Percentiles rank a stretch among this genome's conserved stretches.
Evolutionary conservation across 2,329 filamentous ascomycete species (phyloP).

Genomic region (Colletotrichum sp.): DNA sequence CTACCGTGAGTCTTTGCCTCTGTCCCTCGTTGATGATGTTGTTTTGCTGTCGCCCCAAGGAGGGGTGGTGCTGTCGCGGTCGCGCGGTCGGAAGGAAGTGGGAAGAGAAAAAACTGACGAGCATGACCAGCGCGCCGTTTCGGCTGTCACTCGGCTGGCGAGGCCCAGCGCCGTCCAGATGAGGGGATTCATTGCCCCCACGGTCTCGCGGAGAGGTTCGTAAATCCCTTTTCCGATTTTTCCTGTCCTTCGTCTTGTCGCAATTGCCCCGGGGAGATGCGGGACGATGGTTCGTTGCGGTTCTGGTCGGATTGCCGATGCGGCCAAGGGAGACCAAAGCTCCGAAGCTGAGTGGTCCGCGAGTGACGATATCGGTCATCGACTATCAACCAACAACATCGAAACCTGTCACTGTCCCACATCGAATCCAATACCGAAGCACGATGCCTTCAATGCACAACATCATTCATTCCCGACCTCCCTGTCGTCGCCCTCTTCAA

Average conservation of each 20-base stretch:
- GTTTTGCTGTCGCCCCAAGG: neutral
- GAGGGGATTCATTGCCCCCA: conserved; percentile 65
- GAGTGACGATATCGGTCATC: conserved; percentile 1
- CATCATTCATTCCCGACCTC: neutral
- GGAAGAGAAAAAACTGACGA: conserved; percentile 8
- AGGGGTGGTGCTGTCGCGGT: neutral
- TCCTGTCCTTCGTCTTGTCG: neutral
- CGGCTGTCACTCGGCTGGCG: conserved; percentile 55
- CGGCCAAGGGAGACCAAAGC: conserved; percentile 14
- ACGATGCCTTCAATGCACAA: neutral
- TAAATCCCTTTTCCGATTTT: conserved; percentile 22
- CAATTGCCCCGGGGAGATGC: neutral
- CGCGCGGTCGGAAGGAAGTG: neutral
- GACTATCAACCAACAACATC: neutral
- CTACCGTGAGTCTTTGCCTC: conserved; percentile 53
- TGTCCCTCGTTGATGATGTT: neutral
- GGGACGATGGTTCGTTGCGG: neutral
- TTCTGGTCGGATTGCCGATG: conserved; percentile 4
- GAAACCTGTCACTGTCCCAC: neutral
- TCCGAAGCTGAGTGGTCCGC: conserved; percentile 8
- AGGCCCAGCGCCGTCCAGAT: conserved; percentile 50
- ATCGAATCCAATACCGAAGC: neutral
- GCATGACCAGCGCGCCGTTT: conserved; percentile 50
- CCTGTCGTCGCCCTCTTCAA: neutral
- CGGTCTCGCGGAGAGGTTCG: conserved; percentile 67